Evolutionary conservation across 192 early-diverging fungal genomes (phyloP).

Genomic region (Podila epigama): DNA sequence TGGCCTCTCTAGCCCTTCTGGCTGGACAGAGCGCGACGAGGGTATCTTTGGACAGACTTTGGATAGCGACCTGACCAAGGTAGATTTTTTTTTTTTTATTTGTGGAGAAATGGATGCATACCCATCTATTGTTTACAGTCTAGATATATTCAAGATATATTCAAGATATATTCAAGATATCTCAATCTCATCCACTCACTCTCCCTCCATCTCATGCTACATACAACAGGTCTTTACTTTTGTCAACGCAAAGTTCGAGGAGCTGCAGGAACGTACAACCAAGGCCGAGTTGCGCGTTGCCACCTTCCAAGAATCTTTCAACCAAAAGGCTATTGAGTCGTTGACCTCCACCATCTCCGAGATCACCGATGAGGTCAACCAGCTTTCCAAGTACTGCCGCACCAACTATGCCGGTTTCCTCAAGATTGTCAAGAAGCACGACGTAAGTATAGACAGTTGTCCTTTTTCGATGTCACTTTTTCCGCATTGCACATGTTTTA

Average conservation of each 20-base stretch:
- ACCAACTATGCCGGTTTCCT: constrained; percentile 87
- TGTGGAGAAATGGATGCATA: neutral
- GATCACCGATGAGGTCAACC: constrained; percentile 81
- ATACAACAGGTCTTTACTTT: constrained; percentile 68
- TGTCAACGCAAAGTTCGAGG: constrained; percentile 75
- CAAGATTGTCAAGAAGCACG: constrained; percentile 99
- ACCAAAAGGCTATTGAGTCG: constrained; percentile 59
- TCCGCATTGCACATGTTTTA: neutral
- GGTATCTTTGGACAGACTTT: constrained; percentile 90
- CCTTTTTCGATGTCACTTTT: constrained; percentile 1
- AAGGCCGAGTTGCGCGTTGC: constrained; percentile 66
- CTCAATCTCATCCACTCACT: neutral
- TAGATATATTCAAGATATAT: neutral
- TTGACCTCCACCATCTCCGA: constrained; percentile 71
- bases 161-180: neutral
- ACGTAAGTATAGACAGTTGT: constrained; percentile 51
- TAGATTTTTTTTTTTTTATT: constrained; percentile 25
- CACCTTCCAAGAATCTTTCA: constrained; percentile 46
- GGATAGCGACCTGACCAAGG: constrained; percentile 91
- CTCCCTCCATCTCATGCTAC: neutral
- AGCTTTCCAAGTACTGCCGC: constrained; percentile 76
- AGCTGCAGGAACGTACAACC: constrained; percentile 74
- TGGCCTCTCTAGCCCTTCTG: constrained; percentile 64
- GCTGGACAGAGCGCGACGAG: constrained; percentile 87
- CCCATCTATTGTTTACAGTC: too few species aligned